Evolutionary conservation across 2,329 filamentous ascomycete species (phyloP), one percentile per base, ranked within the genome.

Genomic region (Verruconis gallopava): DNA sequence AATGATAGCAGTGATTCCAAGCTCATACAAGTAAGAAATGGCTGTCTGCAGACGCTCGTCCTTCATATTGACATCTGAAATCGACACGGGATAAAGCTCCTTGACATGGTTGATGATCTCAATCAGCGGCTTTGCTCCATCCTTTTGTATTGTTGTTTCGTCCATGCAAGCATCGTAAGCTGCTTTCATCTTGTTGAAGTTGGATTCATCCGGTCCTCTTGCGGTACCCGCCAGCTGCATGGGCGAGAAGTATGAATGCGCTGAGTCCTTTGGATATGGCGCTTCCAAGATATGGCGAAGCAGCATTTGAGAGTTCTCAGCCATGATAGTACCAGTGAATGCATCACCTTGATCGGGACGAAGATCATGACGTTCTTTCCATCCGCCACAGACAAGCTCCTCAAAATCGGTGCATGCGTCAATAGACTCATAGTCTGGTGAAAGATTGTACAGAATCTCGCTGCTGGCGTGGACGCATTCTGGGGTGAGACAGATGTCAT

Each of bases 341-440:
- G 21, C 25, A 44, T 36, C 34, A 17, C 17, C 17, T 33, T 44
- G 37, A 14, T 39, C 36, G 17, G 42, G 12, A n/a, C 37, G 37
- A 15, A 18, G 38, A 28, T 41, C 37, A 18, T 44, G 37, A 17
- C 12, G 18, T 4, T 21, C 37, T 15, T 35, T 21, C 42, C 42
- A 44, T 12, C 43, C 40, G 20, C 32, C 77, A 50, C 79, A 83
- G 15, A 76, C 75, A 43, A 77, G 69, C 53, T 77, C 65, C 46
- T 81, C 75, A 46, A 85, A 85, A 51, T 82, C 60, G n/a, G 66
- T 70, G 50, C 80, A 85, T 1, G 80, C 73, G 53, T 84, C 77
- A 30, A 84, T 62, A 2, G 73, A 58, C 45, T 72, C 64, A 56
- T 81, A 77, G 39, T 76, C 63, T 5, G 75, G 71, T 13, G 75